These are phyloP conservation scores for Fusarium foetens DNA, from an alignment of 2,329 filamentous ascomycete genomes.

Conservation along the genomic window DNA sequence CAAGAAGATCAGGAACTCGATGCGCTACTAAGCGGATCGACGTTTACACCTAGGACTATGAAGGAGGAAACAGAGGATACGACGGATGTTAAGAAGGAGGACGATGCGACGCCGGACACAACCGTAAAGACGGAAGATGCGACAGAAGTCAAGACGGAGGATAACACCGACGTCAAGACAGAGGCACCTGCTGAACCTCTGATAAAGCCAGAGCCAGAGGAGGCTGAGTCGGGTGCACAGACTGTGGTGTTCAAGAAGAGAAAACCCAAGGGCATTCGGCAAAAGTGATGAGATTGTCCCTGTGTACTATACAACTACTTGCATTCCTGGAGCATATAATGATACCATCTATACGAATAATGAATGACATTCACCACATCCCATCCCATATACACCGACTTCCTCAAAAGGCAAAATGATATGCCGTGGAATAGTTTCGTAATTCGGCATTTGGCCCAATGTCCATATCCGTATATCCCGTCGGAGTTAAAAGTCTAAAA, in stretches of 20 bases:
- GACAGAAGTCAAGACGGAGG: background rate
- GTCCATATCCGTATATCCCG: background rate
- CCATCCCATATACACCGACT: background rate
- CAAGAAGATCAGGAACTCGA: conserved; percentile 69
- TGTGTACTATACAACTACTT: conserved; percentile 2
- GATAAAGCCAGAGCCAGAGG: conserved; percentile 48
- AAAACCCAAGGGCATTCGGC: conserved; percentile 73
- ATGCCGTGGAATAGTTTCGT: background rate
- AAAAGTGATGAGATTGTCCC: conserved; percentile 57
- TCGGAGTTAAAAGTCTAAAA: background rate
- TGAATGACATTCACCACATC: background rate
- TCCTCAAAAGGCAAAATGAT: too few relatives aligned
- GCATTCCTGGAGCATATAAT: background rate
- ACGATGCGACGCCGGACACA: conserved; percentile 5
- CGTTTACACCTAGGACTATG: conserved; percentile 39
- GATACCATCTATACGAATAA: background rate
- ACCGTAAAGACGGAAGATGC: conserved; percentile 1
- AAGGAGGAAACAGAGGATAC: conserved; percentile 42
- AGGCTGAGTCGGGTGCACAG: conserved; percentile 41
- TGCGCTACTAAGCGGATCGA: conserved; percentile 60
- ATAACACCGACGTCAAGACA: conserved; percentile 50
- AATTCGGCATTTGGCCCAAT: conserved; percentile 4
- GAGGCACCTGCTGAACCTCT: conserved; percentile 48
- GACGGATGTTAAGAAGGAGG: conserved; percentile 40
- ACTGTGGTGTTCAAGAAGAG: conserved; percentile 82